Conservation (phyloP, 306 rosid genomes). For the Dalbergia oliveri region DNA sequence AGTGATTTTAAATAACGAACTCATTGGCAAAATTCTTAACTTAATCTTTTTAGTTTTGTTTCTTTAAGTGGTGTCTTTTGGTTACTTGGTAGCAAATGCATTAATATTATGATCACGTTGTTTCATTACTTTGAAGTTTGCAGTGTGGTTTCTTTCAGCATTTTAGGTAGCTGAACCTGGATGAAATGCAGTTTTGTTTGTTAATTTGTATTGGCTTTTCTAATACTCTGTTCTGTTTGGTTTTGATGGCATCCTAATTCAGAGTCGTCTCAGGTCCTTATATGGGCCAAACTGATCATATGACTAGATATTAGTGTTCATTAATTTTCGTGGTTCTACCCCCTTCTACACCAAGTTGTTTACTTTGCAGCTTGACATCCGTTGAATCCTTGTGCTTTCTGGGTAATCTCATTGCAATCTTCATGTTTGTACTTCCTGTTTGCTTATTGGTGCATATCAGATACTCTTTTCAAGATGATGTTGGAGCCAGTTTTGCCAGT, state of each 20-base stretch:
- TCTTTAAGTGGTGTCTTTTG: neutral
- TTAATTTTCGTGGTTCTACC: constrained; percentile 21
- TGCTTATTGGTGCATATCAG: constrained; percentile 64
- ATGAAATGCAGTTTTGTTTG: constrained; percentile 22
- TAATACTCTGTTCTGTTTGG: constrained; percentile 27
- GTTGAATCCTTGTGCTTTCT: constrained; percentile 44
- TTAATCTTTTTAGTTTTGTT: neutral
- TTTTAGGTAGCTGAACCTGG: constrained; percentile 36
- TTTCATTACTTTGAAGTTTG: constrained; percentile 9
- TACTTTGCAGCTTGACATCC: constrained; percentile 48
- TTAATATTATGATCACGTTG: neutral
- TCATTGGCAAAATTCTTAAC: too few species aligned
- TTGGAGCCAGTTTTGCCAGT: constrained; percentile 81
- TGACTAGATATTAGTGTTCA: constrained; percentile 13
- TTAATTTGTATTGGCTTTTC: constrained; percentile 14
- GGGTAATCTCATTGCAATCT: constrained; percentile 47
- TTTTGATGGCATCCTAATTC: constrained; percentile 16
- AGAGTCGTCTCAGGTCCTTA: constrained; percentile 18
- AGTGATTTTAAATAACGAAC: neutral
- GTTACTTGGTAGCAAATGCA: neutral
- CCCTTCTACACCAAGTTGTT: constrained; percentile 37
- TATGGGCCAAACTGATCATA: constrained; percentile 30
- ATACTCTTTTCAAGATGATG: constrained; percentile 76
- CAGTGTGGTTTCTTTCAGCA: constrained; percentile 12
- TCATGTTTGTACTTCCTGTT: constrained; percentile 57